Base-by-base conservation (phyloP, 2,329 filamentous ascomycete genomes). In the Ophiosphaerella narmari region DNA sequence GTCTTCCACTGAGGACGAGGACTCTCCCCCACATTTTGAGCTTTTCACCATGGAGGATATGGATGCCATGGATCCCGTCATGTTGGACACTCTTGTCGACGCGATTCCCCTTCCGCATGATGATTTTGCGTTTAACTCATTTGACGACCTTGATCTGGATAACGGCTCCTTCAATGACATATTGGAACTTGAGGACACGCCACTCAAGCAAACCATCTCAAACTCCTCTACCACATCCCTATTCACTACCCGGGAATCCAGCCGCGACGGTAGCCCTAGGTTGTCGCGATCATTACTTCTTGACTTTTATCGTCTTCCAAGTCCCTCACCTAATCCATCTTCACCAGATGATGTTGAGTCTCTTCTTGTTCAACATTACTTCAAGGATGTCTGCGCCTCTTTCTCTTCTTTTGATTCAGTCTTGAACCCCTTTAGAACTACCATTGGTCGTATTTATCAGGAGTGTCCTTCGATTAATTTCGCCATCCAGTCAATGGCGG, bases 331-430 rank as follows among this genome's bases (percentile, higher is more conserved):
- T 36, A 49, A 68, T 51, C 32, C 61, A 48, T 62, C 66, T 26
- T 57, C 80, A 23, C 52, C 61, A n/a, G 65, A 69, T 48, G 79
- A 82, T 39, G 73, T 79, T 14, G 79, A 81, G 3, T 83, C 81
- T 39, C 77, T 82, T 39, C 72, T 86, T 13, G 80, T 86, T 8
- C 82, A 85, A 40, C 84, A 86, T 57, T 86, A 86, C 58, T 86
- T 86, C 71, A 81, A 82, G 58, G 82, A 85, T 51, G 82, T 86
- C 3, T 84, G 82, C 41, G 78, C 77, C 3, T 70, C 86, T 8
- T 86, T 84, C 65, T 86, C 84, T n/a, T 84, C 81, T 50, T 87
- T 85, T 59, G 84, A 86, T 65, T 85, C 83, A 16, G 74, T 78
- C 11, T 75, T 85, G 57, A 87, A 86, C 57, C 82, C 83, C 0